Conservation (phyloP, 805 yeast genomes). For the Zygosaccharomyces pseudorouxii region DNA sequence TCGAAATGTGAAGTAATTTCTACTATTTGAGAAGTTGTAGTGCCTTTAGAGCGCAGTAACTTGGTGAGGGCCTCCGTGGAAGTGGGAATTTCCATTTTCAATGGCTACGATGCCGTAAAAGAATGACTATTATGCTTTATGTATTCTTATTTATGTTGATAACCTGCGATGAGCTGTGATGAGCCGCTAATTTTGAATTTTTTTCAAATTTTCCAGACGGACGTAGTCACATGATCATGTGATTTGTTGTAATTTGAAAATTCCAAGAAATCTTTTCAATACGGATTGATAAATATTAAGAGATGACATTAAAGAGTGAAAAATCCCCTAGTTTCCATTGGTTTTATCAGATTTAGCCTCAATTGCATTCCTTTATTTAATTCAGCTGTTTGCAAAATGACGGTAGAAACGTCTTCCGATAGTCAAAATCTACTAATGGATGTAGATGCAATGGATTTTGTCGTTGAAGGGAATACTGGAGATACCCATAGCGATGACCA, state of each 20-base stretch:
- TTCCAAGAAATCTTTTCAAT: conserved; percentile 1
- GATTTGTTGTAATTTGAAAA: conserved; percentile 4
- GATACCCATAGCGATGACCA: conserved; percentile 15
- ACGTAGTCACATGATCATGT: conserved; percentile 1
- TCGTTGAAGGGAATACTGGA: conserved; percentile 10
- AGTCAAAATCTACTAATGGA: conserved; percentile 25
- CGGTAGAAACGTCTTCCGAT: conserved; percentile 5
- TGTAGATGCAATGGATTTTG: conserved; percentile 26
- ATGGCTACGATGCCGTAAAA: background rate
- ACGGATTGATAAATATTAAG: background rate
- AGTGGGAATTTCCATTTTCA: conserved; percentile 8
- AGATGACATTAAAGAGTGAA: background rate
- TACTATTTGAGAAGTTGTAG: conserved; percentile 41
- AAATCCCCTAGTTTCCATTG: too few relatives aligned
- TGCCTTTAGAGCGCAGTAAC: conserved; percentile 51
- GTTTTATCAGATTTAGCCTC: background rate
- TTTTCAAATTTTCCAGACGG: conserved; percentile 6
- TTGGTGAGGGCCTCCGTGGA: conserved; percentile 52
- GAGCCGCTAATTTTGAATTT: conserved; percentile 7
- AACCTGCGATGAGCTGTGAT: conserved; percentile 15
- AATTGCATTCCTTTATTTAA: background rate
- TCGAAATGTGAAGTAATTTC: conserved; percentile 32
- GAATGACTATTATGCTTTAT: background rate
- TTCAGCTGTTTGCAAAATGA: conserved; percentile 3
- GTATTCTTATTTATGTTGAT: background rate